Evolutionary conservation across 2,329 filamentous ascomycete species (phyloP).

Genomic region (Aspergillus fumigatus): DNA sequence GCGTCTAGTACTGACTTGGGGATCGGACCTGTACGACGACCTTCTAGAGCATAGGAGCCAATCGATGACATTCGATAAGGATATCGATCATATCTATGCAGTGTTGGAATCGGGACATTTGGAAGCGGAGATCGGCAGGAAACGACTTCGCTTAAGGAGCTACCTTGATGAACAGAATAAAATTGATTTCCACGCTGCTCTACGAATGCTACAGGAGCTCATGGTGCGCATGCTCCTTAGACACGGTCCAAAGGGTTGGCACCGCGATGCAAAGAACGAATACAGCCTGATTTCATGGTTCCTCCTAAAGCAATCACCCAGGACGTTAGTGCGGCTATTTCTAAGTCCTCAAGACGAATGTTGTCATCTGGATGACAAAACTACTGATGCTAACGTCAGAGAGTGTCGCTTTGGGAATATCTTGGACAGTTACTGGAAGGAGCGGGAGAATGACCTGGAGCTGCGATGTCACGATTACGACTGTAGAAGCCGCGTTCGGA

Average conservation of each 20-base stretch:
- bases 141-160: slow-evolving; percentile 19
- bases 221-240: slow-evolving; percentile 26
- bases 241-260: slow-evolving; percentile 25
- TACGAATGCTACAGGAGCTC: slow-evolving; percentile 28
- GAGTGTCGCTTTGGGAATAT: slow-evolving; percentile 22
- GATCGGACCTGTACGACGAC: slow-evolving; percentile 19
- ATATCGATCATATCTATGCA: slow-evolving; percentile 20
- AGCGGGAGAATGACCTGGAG: slow-evolving; percentile 20
- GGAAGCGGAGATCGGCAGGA: slow-evolving; percentile 24
- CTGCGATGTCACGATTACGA: slow-evolving; percentile 22
- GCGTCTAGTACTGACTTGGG: slow-evolving; percentile 11
- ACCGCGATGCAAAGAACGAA: slow-evolving; percentile 22
- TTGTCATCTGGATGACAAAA: slow-evolving; percentile 19
- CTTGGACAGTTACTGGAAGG: slow-evolving; percentile 25
- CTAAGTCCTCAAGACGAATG: slow-evolving; percentile 23
- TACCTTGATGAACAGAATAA: slow-evolving; percentile 21
- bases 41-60: slow-evolving; percentile 10
- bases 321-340: slow-evolving; percentile 21
- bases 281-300: slow-evolving; percentile 27
- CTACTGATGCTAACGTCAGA: slow-evolving; percentile 6
- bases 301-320: slow-evolving; percentile 22
- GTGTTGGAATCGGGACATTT: slow-evolving; percentile 20
- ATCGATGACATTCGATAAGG: slow-evolving; percentile 13
- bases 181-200: slow-evolving; percentile 24
- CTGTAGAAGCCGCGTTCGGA: slow-evolving; percentile 21